Evolutionary conservation across 495 filamentous ascomycete genomes (phyloP).

Genomic region (Podospora appendiculata): DNA sequence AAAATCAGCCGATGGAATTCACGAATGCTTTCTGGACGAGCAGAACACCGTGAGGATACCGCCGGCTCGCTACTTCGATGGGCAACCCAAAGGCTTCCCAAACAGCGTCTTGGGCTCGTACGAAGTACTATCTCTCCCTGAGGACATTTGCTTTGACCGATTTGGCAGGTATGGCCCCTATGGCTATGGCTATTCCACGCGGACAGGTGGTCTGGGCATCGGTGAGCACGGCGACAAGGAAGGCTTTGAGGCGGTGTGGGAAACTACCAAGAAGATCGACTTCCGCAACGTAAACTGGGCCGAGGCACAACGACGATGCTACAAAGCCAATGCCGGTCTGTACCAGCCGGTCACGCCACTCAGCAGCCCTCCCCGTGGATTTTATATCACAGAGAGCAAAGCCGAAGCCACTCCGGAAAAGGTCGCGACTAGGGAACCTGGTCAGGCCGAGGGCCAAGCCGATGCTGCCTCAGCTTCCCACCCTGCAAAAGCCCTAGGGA

Average conservation of each 20-base stretch:
- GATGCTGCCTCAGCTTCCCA: not conserved
- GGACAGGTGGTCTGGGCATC: constrained; percentile 69
- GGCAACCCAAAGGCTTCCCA: constrained; percentile 73
- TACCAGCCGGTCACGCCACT: constrained; percentile 42
- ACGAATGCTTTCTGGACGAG: constrained; percentile 70
- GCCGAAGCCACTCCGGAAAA: not conserved
- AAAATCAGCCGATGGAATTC: constrained; percentile 41
- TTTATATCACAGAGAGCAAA: constrained; percentile 23
- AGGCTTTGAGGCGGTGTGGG: constrained; percentile 68
- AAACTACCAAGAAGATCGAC: constrained; percentile 57
- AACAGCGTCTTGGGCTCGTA: constrained; percentile 76
- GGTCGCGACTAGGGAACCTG: constrained; percentile 23
- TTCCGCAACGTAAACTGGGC: constrained; percentile 70
- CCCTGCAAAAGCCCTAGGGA: constrained; percentile 13
- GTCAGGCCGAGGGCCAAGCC: constrained; percentile 7
- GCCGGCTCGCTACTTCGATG: constrained; percentile 58
- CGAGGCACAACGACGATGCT: constrained; percentile 62
- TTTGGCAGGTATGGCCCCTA: constrained; percentile 86
- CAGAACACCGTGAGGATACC: constrained; percentile 57
- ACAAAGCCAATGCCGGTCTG: constrained; percentile 58
- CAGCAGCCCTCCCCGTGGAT: constrained; percentile 32
- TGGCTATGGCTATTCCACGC: constrained; percentile 72
- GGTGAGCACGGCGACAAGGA: constrained; percentile 74
- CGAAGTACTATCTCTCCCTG: constrained; percentile 65
- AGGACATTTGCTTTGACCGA: constrained; percentile 91